Percentiles rank a stretch among this genome's conserved stretches.
Evolutionary conservation across 2,329 filamentous ascomycete genomes (phyloP).

Genomic region (Fusarium dimerum): DNA sequence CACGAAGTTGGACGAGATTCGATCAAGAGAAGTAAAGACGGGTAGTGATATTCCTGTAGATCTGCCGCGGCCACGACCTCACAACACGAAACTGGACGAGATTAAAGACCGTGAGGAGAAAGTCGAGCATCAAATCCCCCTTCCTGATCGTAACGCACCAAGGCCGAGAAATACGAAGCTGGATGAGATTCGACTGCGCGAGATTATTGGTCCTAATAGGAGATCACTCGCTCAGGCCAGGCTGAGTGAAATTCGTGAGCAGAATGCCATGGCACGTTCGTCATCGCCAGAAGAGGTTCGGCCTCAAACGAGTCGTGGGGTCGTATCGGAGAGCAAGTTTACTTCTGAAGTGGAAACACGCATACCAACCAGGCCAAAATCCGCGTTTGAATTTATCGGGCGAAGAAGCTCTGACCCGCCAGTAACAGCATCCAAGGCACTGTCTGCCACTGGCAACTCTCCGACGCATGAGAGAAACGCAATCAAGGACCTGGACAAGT

Average conservation of each 20-base stretch:
- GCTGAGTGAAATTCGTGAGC: constrained; percentile 54
- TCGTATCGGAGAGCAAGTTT: constrained; percentile 9
- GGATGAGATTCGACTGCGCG: constrained; percentile 49
- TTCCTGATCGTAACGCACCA: constrained; percentile 31
- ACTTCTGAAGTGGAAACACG: constrained; percentile 11
- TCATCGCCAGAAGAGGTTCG: constrained; percentile 43
- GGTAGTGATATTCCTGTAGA: constrained; percentile 28
- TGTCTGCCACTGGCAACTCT: constrained; percentile 13
- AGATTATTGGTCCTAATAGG: constrained; percentile 46
- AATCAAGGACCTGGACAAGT: constrained; percentile 8
- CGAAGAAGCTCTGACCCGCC: constrained; percentile 42
- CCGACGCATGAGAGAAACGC: constrained; percentile 3
- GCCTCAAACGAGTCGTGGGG: constrained; percentile 29
- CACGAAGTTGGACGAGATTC: constrained; percentile 47
- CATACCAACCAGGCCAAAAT: constrained; percentile 22
- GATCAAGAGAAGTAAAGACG: constrained; percentile 41
- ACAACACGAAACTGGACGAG: constrained; percentile 38
- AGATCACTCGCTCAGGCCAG: constrained; percentile 50
- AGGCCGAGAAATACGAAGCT: constrained; percentile 45
- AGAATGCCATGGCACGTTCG: constrained; percentile 47
- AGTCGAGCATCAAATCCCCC: constrained; percentile 35
- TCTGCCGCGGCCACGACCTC: constrained; percentile 16
- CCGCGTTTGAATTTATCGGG: constrained; percentile 31
- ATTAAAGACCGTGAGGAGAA: constrained; percentile 36
- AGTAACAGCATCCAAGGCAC: constrained; percentile 41